Percentiles rank a stretch among this genome's conserved stretches.
phyloP scores from a whole-genome alignment of 2,329 filamentous ascomycete genomes.

The Colletotrichum godetiae region DNA sequence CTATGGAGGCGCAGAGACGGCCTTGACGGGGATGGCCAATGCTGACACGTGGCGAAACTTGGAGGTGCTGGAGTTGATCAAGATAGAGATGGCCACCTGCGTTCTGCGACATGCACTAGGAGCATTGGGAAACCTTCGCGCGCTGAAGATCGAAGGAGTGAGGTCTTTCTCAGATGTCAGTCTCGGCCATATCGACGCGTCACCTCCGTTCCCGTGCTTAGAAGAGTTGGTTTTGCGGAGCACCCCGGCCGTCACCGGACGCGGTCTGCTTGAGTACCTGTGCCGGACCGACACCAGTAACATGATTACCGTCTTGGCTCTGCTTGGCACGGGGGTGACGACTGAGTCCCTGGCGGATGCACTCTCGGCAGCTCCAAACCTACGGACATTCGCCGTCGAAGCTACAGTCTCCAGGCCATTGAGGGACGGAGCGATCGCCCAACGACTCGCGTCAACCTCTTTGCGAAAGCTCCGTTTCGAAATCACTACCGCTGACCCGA shows the following conservation, averaged over 20 bases:
- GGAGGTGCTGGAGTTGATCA: conserved; percentile 77
- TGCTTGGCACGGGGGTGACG: conserved; percentile 78
- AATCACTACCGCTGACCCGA: conserved; percentile 71
- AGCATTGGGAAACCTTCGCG: conserved; percentile 73
- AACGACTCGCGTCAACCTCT: conserved; percentile 74
- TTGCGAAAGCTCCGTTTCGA: conserved; percentile 84
- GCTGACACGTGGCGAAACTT: conserved; percentile 75
- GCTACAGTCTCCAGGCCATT: conserved; percentile 61
- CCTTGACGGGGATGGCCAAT: conserved; percentile 75
- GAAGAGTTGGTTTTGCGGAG: conserved; percentile 79
- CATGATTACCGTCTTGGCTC: conserved; percentile 73
- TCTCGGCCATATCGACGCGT: conserved; percentile 72
- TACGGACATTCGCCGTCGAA: conserved; percentile 67
- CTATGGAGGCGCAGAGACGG: conserved; percentile 79
- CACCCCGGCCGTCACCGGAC: conserved; percentile 75
- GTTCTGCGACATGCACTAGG: conserved; percentile 79
- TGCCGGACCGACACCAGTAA: conserved; percentile 67
- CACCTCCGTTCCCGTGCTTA: conserved; percentile 80
- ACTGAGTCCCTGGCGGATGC: conserved; percentile 70
- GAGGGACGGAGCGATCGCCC: conserved; percentile 58
- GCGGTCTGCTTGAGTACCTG: conserved; percentile 77
- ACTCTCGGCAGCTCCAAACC: conserved; percentile 65
- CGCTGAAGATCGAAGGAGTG: conserved; percentile 79
- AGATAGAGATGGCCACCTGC: conserved; percentile 75
- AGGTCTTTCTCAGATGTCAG: conserved; percentile 79